Base-by-base conservation (phyloP, 371 early-diverging fungal species). In the Vairimorpha ceranae region DNA sequence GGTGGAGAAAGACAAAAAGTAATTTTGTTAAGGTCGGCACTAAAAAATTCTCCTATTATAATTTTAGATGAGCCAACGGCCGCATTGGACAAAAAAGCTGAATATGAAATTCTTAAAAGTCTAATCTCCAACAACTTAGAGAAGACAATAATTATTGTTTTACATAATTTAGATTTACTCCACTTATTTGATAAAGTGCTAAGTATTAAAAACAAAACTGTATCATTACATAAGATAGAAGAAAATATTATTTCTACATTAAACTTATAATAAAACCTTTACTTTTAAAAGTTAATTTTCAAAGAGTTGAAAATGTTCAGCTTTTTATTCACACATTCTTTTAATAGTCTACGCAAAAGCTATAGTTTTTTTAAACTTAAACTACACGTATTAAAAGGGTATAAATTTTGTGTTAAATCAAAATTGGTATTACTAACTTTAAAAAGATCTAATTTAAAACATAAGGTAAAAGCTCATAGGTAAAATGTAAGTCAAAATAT, bases 1-100 rank as follows among this genome's bases (percentile, higher is more conserved):
- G 89, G 89, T 29, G 96, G 98, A 21, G 94, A 96, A 83, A 92
- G 92, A 80, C 95, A 95, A 84, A 86, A 93, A 21, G 87, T 93
- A 7, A 88, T 90, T 7, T 88, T 93, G 70, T 90, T 91, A 14
- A 85, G 93, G 29, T 89, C 91, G 14, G 78, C 91, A 8, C 82
- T 90, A 52, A 88, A 87, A 82, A 80, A 86, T 67, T 82, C 86
- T 2, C 46, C 67, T 10, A 87, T 87, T 41, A 54, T 87, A 41
- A 74, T 88, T 32, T 84, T 89, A 35, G 88, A 88, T 77, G 88
- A 88, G 74, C 83, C 85, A 46, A 89, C 59, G 2, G 84, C 86
- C 14, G 70, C 80, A 25, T 23, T 81, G 21, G 81, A 83, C 56
- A 59, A 70, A 29, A 30, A 41, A n/a, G 52, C 64, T 45, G 83